Percentiles rank a stretch among this genome's conserved stretches.
Conservation (phyloP, 2,329 filamentous ascomycete species). For the Beauveria asiatica region DNA sequence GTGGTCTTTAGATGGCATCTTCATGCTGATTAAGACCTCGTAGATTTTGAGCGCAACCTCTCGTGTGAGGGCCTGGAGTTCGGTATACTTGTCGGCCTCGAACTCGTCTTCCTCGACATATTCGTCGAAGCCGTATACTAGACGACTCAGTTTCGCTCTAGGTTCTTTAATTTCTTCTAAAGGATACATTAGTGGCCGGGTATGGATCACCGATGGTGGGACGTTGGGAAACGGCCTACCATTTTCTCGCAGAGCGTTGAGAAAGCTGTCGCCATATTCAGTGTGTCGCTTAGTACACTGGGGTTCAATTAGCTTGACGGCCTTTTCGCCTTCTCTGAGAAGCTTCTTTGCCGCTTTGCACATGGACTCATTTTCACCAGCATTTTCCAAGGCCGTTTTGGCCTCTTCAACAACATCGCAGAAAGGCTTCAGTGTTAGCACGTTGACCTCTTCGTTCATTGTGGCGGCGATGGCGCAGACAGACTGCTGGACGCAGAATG, state of each 20-base stretch:
- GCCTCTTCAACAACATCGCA: conserved; percentile 45
- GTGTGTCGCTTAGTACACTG: conserved; percentile 14
- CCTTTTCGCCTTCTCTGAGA: conserved; percentile 39
- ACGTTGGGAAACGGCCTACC: conserved; percentile 28
- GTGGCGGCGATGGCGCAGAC: not conserved
- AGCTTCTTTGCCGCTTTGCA: conserved; percentile 39
- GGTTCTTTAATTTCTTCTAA: conserved; percentile 42
- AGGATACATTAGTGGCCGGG: not conserved
- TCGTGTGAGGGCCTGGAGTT: conserved; percentile 39
- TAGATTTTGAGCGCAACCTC: conserved; percentile 40
- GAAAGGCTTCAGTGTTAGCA: conserved; percentile 43
- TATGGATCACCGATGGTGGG: not conserved
- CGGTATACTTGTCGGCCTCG: conserved; percentile 39
- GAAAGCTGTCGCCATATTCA: conserved; percentile 41
- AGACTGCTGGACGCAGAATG: not conserved
- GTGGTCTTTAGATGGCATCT: conserved; percentile 20
- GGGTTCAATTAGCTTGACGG: conserved; percentile 31
- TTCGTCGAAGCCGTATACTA: conserved; percentile 51
- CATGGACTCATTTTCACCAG: conserved; percentile 37
- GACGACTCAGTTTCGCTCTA: conserved; percentile 37
- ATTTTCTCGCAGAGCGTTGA: conserved; percentile 44
- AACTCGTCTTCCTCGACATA: conserved; percentile 41
- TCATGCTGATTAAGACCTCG: conserved; percentile 46
- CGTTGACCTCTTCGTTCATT: conserved; percentile 33
- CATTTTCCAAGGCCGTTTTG: conserved; percentile 37